Evolutionary conservation across 208 protist genomes (phyloP).

Genomic region (Trypanosoma congolense): DNA sequence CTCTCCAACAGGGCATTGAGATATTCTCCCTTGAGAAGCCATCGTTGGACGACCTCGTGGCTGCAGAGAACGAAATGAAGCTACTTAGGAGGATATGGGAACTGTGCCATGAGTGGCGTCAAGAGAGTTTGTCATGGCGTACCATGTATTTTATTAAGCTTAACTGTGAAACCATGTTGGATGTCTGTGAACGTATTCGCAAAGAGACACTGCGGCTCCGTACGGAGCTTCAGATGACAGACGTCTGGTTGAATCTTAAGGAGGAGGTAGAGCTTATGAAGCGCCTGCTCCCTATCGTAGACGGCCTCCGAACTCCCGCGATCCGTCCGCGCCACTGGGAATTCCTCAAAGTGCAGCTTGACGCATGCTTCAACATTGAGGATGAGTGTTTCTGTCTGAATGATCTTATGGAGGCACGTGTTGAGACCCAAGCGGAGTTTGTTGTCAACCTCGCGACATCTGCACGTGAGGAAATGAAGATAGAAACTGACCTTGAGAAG

Average conservation of each 20-base stretch:
- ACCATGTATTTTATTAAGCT: constrained; percentile 86
- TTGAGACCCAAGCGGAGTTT: constrained; percentile 93
- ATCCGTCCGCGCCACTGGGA: constrained; percentile 93
- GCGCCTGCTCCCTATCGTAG: constrained; percentile 93
- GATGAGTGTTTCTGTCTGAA: constrained; percentile 92
- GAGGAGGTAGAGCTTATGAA: constrained; percentile 95
- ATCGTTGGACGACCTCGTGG: constrained; percentile 85
- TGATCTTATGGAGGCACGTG: constrained; percentile 89
- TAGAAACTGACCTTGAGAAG: constrained; percentile 91
- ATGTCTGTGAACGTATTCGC: constrained; percentile 76
- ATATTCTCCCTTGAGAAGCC: constrained; percentile 94
- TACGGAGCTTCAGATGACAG: constrained; percentile 89
- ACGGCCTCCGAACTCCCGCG: constrained; percentile 93
- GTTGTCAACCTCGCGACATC: constrained; percentile 91
- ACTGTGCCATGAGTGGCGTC: constrained; percentile 90
- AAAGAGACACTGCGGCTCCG: constrained; percentile 81
- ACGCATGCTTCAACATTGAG: constrained; percentile 89
- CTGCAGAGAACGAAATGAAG: constrained; percentile 78
- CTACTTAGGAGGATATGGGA: constrained; percentile 90
- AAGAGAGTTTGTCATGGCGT: constrained; percentile 84
- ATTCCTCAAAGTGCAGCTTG: constrained; percentile 89
- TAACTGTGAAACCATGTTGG: constrained; percentile 91
- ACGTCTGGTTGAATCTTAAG: constrained; percentile 91
- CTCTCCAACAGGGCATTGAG: constrained; percentile 91
- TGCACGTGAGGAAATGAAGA: constrained; percentile 93